Evolutionary conservation across 768 basidiomycete species (phyloP), one percentile per base, ranked within the genome.

Genomic region (Macrolepiota fuliginosa): DNA sequence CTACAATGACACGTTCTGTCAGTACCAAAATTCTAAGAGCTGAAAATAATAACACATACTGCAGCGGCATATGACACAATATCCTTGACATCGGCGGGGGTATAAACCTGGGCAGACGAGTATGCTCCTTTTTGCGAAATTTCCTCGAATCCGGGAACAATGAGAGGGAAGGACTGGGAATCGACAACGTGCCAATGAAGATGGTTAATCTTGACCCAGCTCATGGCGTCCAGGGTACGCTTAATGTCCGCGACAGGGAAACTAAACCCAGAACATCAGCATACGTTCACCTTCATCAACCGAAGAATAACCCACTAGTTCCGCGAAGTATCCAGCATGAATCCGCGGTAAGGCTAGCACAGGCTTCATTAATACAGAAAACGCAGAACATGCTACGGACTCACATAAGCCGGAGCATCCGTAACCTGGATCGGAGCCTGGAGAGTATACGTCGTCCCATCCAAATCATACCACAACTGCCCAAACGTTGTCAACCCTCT

Each of bases 171-270:
- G 37, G 85, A 87, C 67, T 94, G 91, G 57, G 86, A 85, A 72
- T 95, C 93, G 37, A 86, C 85, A 60, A 92, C 78, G 68, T 94
- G 93, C 92, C 92, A 94, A 65, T 94, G 91, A 66, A 94, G 83
- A 1, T 83, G 84, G 71, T 87, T 92, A 53, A 91, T 81, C 85
- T 91, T 94, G 65, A 86, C 85, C 82, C 84, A 85, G 68, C 85
- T 85, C 89, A 92, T 91, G 5, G 89, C 86, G 64, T 92, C 88
- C 32, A 94, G 73, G 0, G 86, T 88, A 57, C 87, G 82, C 67
- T 84, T 78, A 71, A 90, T 84, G 67, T 87, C 88, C 4, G 74
- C 61, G 3, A 87, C 81, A 9, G 87, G 82, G 75, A 85, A 88
- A 73, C 85, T 86, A 64, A 17, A 15, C 7, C 35, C 2, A 37